phyloP scores from a whole-genome alignment of 495 filamentous ascomycete genomes.

The Daldinia grandis region DNA sequence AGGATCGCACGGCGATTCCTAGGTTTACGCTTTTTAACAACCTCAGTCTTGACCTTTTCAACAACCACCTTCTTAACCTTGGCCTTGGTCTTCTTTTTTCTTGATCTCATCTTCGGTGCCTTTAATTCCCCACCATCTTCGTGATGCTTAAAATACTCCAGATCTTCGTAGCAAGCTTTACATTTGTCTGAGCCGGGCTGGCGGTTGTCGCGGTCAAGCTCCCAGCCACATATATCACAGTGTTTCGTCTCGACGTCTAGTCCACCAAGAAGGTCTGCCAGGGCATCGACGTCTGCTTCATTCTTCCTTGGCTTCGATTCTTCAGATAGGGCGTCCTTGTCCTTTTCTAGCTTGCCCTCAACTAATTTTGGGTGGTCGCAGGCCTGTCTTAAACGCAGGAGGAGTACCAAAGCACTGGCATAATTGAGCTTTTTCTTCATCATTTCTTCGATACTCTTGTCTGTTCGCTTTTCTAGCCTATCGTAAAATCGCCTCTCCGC shows the following conservation, averaged over 20 bases:
- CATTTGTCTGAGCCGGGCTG: constrained; percentile 66
- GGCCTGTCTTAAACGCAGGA: constrained; percentile 87
- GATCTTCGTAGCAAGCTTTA: constrained; percentile 73
- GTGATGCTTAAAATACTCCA: constrained; percentile 56
- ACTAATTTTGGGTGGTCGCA: constrained; percentile 94
- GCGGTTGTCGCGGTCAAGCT: constrained; percentile 67
- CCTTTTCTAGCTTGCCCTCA: constrained; percentile 81
- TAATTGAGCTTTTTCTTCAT: constrained; percentile 80
- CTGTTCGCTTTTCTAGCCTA: constrained; percentile 80
- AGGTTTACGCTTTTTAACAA: constrained; percentile 52
- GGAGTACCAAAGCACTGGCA: constrained; percentile 78
- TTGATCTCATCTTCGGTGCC: constrained; percentile 38
- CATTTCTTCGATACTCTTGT: constrained; percentile 86
- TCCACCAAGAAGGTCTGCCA: constrained; percentile 85
- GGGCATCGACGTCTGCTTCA: constrained; percentile 73
- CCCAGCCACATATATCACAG: constrained; percentile 86
- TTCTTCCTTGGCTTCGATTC: constrained; percentile 61
- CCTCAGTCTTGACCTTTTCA: constrained; percentile 56
- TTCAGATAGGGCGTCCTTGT: constrained; percentile 81
- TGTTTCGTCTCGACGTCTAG: constrained; percentile 81
- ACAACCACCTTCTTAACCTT: constrained; percentile 57
- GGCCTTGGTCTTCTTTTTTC: constrained; percentile 53
- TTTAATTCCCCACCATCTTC: constrained; percentile 44
- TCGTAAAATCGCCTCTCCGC: constrained; percentile 87
- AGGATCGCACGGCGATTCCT: constrained; percentile 63